Percentiles rank a stretch among this genome's conserved stretches.
These are phyloP conservation scores for Auricularia auricula-judae DNA, from an alignment of 768 basidiomycete species.

Conservation along the genomic window DNA sequence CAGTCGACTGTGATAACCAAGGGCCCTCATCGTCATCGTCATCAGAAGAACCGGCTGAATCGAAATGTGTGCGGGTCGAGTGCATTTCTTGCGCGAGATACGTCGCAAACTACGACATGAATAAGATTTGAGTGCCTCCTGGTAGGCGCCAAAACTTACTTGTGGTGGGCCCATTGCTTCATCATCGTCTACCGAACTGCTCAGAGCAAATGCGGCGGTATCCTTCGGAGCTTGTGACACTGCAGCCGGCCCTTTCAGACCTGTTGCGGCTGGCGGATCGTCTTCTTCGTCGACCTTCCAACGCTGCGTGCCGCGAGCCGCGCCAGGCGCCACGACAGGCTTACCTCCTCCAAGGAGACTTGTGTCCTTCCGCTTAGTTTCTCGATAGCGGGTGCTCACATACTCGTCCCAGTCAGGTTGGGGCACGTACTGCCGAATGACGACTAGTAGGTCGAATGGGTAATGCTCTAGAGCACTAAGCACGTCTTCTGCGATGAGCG, in stretches of 20 bases:
- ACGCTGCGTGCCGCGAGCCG: constrained; percentile 20
- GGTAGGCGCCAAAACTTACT: constrained; percentile 20
- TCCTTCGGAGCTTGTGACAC: constrained; percentile 36
- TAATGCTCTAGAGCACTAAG: constrained; percentile 82
- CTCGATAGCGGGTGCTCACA: constrained; percentile 72
- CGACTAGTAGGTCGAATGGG: constrained; percentile 61
- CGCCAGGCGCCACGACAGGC: constrained; percentile 35
- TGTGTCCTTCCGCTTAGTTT: constrained; percentile 75
- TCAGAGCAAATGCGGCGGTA: constrained; percentile 46
- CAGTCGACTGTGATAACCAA: constrained; percentile 73
- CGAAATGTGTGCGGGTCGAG: constrained; percentile 20
- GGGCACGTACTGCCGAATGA: constrained; percentile 58
- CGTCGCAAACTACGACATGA: constrained; percentile 51
- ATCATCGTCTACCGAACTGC: constrained; percentile 30
- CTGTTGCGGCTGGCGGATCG: constrained; percentile 12
- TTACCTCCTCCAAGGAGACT: constrained; percentile 80
- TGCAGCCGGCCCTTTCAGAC: constrained; percentile 36
- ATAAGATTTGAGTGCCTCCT: not conserved
- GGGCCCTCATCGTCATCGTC: constrained; percentile 54
- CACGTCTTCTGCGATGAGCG: constrained; percentile 90
- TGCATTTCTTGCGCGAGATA: constrained; percentile 71
- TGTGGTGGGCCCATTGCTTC: constrained; percentile 36
- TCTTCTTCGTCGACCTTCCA: constrained; percentile 72
- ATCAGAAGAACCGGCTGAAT: constrained; percentile 35
- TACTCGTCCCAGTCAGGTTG: constrained; percentile 83